Base-by-base conservation (phyloP, 257 asterid genomes). In the Solanum rostratum region DNA sequence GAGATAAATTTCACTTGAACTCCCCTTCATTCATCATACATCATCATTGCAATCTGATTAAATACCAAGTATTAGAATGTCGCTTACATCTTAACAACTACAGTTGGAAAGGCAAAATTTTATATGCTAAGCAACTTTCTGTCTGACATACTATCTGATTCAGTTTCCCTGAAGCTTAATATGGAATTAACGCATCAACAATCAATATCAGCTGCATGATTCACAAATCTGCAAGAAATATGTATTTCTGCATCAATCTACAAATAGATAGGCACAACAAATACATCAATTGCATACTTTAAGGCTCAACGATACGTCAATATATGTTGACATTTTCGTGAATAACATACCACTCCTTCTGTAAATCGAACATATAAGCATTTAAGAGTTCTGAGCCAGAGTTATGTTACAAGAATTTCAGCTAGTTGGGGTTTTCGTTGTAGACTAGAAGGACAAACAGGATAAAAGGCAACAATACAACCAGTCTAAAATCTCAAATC, bases 1-100 rank as follows among this genome's bases (percentile, higher is more conserved):
- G 71, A 85, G 71, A 86, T 53, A 90, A 89, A 83, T 92, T 86
- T 80, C 84, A 54, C 88, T 46, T 45, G 88, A 86, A 89, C 84
- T 92, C 86, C 85, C 89, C 90, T 86, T 87, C 88, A 88, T 88
- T 89, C 91, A 91, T 93, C 94, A 92, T 88, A 90, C 94, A 89
- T 89, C 93, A 85, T 92, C 90, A 62, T 85, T 87, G 93, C 92
- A 89, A 91, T 88, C 96, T 92, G 95, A 86, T 74, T 79, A 85
- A 91, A 91, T 88, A 90, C 86, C 88, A 81, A 29, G 70, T 74
- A 89, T 91, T 86, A 91, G 93, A 83, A 86, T 45, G 84, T 79
- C 52, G 68, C 71, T 81, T 60, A 79, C 29, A 83, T 45, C 27
- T 87, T 86, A 88, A 76, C 82, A n/a, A 80, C 30, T 57, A 74